phyloP scores from a whole-genome alignment of 2,329 filamentous ascomycete genomes.

The Hypoxylon sp. region DNA sequence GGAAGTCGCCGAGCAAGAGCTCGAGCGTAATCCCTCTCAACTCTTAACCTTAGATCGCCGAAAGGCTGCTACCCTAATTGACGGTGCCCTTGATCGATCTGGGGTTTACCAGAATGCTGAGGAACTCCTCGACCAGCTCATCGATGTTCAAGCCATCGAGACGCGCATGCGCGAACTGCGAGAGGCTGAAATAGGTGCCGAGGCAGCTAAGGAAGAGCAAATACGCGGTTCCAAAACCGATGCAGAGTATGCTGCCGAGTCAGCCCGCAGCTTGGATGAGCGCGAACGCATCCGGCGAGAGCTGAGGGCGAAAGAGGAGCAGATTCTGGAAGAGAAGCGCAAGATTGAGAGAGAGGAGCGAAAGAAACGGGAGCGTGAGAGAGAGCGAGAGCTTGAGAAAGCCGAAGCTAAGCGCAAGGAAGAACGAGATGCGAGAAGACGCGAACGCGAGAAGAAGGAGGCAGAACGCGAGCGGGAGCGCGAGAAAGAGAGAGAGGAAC shows the following conservation, averaged over 20 bases:
- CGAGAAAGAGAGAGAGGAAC: constrained; percentile 70
- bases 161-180: constrained; percentile 78
- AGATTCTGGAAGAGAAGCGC: constrained; percentile 73
- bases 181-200: constrained; percentile 76
- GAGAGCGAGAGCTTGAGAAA: constrained; percentile 64
- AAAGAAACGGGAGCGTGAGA: constrained; percentile 64
- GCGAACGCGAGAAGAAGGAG: constrained; percentile 59
- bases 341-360: constrained; percentile 71
- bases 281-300: constrained; percentile 74
- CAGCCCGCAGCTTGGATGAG: constrained; percentile 70
- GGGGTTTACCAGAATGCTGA: constrained; percentile 82
- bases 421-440: constrained; percentile 65
- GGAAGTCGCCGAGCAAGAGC: constrained; percentile 78
- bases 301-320: constrained; percentile 70
- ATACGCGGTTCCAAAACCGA: constrained; percentile 79
- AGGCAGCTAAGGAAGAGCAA: constrained; percentile 76
- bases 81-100: constrained; percentile 82
- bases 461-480: constrained; percentile 59
- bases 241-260: constrained; percentile 79
- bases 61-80: constrained; percentile 81
- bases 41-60: constrained; percentile 80
- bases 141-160: constrained; percentile 78
- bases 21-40: constrained; percentile 79
- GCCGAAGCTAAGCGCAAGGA: constrained; percentile 66
- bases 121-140: constrained; percentile 75